Conservation (phyloP, 495 filamentous ascomycete species). For the Neurospora sp. region DNA sequence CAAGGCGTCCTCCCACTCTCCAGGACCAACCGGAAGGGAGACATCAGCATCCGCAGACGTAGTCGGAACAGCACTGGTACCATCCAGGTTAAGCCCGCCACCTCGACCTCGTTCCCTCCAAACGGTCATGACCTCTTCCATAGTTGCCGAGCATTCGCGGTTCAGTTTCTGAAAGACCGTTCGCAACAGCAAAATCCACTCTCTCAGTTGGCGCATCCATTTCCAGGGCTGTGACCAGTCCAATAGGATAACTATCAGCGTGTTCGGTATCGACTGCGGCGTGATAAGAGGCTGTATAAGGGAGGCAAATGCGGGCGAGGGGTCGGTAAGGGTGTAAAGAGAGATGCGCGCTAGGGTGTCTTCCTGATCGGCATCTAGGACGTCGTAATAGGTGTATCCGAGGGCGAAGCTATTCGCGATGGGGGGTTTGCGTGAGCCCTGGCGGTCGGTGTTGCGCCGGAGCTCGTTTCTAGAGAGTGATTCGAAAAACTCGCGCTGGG, state of each 20-base stretch:
- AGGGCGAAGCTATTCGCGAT: constrained; percentile 89
- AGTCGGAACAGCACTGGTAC: constrained; percentile 31
- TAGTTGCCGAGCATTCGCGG: constrained; percentile 62
- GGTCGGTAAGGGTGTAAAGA: constrained; percentile 76
- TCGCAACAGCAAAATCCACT: constrained; percentile 77
- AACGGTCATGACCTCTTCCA: constrained; percentile 70
- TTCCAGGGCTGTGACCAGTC: constrained; percentile 92
- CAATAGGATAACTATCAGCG: constrained; percentile 75
- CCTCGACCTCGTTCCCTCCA: constrained; percentile 51
- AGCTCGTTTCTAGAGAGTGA: constrained; percentile 57
- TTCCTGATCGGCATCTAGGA: constrained; percentile 91
- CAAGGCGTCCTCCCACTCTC: constrained; percentile 89
- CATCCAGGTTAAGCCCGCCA: constrained; percentile 40
- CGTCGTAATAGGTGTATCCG: constrained; percentile 92
- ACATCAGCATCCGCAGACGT: constrained; percentile 44
- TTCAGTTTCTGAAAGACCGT: constrained; percentile 65
- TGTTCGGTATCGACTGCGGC: constrained; percentile 75
- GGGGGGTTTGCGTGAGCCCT: constrained; percentile 59
- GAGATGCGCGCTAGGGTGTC: constrained; percentile 89
- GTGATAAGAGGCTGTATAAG: constrained; percentile 81
- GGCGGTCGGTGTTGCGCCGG: constrained; percentile 45
- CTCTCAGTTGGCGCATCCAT: constrained; percentile 77
- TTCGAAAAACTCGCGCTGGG: constrained; percentile 83
- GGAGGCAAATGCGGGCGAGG: constrained; percentile 70
- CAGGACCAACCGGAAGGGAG: constrained; percentile 70